Evolutionary conservation across 2,329 filamentous ascomycete species (phyloP), one percentile per base, ranked within the genome.

Genomic region (Bimuria novae-zelandiae): DNA sequence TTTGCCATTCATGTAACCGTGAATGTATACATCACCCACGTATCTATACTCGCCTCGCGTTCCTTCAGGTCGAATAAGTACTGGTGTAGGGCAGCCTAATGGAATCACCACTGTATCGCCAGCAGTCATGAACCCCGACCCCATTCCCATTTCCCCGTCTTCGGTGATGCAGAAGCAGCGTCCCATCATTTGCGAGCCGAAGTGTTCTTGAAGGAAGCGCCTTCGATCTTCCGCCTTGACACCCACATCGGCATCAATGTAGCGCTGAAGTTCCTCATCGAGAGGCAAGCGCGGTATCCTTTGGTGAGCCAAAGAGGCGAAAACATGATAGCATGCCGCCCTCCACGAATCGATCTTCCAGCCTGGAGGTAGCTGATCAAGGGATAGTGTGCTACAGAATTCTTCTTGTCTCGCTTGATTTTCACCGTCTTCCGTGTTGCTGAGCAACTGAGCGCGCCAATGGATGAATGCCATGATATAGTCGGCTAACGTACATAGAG

Each of bases 381-480:
- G 56, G 39, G 64, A 67, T 4, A 76, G 49, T 1, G 67, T 68
- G 7, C 61, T 45, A 46, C 68, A 73, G 47, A 74, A 73, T 1
- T 51, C 57, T 11, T 72, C 61, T 16, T 72, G 60, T 5, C 22
- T 32, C 19, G 21, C 35, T 27, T 7, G 35, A n/a, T 36, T 42
- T 10, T 54, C 35, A 3, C 40, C 50, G 19, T 45, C 40, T 23
- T 58, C 49, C 1, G 36, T 49, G 36, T 11, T 54, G 5, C 58
- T 49, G 6, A 72, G 44, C 0, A 74, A 27, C 14, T 65, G 48
- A 4, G 68, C 64, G 16, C 67, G 57, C 73, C 71, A 75, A 21
- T 74, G 64, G 1, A 74, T 39, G 39, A 76, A 75, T 0, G 70
- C 71, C 64, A 73, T 74, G 16, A 76, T 57, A n/a, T 64, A 71